Conservation (phyloP, 192 early-diverging fungal genomes). For the Entomortierella beljakovae region DNA sequence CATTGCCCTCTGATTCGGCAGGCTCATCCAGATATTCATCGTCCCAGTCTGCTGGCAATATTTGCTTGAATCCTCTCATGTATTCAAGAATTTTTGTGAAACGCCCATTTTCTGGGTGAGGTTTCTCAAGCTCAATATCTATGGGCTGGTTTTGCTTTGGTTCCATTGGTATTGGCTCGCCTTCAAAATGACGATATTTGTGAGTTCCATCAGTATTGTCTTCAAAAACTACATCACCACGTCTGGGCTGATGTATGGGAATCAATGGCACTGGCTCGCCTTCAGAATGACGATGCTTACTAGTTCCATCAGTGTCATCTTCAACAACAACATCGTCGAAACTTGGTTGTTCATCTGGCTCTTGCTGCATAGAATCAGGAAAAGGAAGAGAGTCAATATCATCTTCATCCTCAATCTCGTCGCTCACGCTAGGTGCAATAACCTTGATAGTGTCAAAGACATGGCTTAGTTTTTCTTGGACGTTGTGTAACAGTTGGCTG, state of each 20-base stretch:
- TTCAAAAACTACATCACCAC: not conserved
- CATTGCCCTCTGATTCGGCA: no score
- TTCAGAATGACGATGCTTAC: not conserved
- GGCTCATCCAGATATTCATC: no score
- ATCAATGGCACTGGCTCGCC: no score
- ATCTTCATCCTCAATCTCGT: not conserved
- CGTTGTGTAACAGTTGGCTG: no score
- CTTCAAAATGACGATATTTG: not conserved
- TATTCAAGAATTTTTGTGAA: not conserved
- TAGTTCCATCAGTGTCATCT: not conserved
- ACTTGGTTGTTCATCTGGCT: no score
- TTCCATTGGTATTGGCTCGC: no score
- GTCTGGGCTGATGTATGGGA: not conserved
- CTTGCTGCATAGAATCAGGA: no score
- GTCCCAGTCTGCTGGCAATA: no score
- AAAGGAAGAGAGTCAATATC: no score
- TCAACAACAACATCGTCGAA: not conserved
- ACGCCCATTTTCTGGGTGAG: not conserved
- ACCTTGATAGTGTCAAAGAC: not conserved
- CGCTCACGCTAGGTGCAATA: not conserved
- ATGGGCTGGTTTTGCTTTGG: not conserved
- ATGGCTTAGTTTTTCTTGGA: not conserved
- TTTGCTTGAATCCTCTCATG: no score
- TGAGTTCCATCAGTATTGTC: not conserved
- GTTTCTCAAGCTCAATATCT: not conserved